Base-by-base conservation (phyloP, 192 early-diverging fungal genomes). In the Dissophora ornata region DNA sequence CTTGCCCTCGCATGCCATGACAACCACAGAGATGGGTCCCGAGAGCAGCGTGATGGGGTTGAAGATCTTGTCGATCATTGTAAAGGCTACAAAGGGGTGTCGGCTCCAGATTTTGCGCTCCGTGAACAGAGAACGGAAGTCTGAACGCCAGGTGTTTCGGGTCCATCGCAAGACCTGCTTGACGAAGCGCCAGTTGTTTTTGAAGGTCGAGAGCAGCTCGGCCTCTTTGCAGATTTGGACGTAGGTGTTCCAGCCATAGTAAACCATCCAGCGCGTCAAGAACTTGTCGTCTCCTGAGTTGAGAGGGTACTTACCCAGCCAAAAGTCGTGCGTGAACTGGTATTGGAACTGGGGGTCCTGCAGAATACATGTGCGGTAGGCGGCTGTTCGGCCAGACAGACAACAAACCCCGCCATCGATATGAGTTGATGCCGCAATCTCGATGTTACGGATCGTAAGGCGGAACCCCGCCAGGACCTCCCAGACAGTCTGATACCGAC, bases 401-500 rank as follows among this genome's bases (percentile, higher is more conserved):
- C 90, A 92, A 56, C 89, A 90, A 15, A 92, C 85, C n/a, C 90
- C 90, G 29, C 90, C 90, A 42, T 92, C 90, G 48, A 92, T 92
- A 62, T 92, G 89, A 1, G 90, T 90, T 11, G 89, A 88, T 0
- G 90, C 84, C 3, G 89, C 89, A 52, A 92, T 88, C 62, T 92
- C 90, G 42, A 92, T 89, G 52, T 92, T 92, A 18, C 90, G 84
- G 62, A 90, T 88, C 1, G 90, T 87, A 26, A 92, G 67, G 15
- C 90, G 84, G 67, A 85, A 92, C 1, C 89, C 90, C 13, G 90
- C 86, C 7, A 92, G 81, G 49, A 90, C 88, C 36, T 92, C 89
- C 90, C 90, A 92, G 21, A 90, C 77, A 0, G 90, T 90, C 74
- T 88, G 87, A 34, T 69, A 79, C 16, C 85, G 86, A 47, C 84